Evolutionary conservation across 164 flowering plant genomes (phyloP), one percentile per base, ranked within the genome.

Genomic region (Pachysandra terminalis): DNA sequence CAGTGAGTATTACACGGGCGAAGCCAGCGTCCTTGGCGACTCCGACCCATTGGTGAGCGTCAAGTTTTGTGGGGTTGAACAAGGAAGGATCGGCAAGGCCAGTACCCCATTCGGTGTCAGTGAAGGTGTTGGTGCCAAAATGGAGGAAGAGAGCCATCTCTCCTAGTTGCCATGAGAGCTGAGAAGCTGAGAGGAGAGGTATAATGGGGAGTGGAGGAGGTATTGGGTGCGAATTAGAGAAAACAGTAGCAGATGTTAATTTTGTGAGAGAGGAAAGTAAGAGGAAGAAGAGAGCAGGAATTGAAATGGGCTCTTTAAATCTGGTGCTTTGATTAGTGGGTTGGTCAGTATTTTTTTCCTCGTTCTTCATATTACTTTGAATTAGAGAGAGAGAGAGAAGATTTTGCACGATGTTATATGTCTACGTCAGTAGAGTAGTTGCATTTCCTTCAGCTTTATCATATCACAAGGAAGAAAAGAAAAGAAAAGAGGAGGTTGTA

Each of bases 81-180:
- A 87, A 35, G 9, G 88, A 74, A 2, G 99, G 98, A 64, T 83
- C 81, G 9, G 75, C 83, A 12, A 71, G 80, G 66, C 99, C 99
- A 16, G 93, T 66, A 15, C 98, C 98, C 98, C 97, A 90, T 61
- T 96, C 99, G 26, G 92, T 81, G 70, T 88, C 81, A 12, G 95
- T 93, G 87, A 87, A 96, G 61, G 98, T 96, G 87, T 96, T 96
- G 78, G 88, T 74, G 12, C 99, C 99, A 74, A 96, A 96, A 80
- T 96, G 99, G 79, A 96, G 79, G 86, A 96, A 93, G 45, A 96
- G 64, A 19, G 96, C 89, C 86, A 87, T 83, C 58, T 85, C 76
- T 1, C 80, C 64, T 15, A 80, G 81, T 61, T 96, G 99, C 97
- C 97, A 96, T 81, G 82, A 77, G 77, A 96, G 87, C 81, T 93